Conservation (phyloP, 345 rosid genomes). For the Isatis tinctoria region DNA sequence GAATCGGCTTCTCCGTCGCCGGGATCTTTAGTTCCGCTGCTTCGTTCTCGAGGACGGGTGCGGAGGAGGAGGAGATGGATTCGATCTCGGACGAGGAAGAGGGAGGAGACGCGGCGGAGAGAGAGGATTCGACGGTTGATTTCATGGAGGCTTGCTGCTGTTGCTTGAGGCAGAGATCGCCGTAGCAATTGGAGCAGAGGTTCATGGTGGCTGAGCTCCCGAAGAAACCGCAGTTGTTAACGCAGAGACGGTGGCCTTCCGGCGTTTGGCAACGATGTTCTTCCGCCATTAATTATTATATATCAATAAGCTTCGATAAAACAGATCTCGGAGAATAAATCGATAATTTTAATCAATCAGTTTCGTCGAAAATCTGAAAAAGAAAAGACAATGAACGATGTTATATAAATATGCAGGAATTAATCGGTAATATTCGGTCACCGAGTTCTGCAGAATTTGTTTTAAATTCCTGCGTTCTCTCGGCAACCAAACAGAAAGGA, state of each 20-base stretch:
- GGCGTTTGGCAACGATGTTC: constrained; percentile 50
- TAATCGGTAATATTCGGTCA: neutral
- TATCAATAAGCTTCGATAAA: neutral
- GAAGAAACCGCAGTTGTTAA: constrained; percentile 48
- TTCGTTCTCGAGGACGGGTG: constrained; percentile 13
- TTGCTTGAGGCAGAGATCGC: constrained; percentile 39
- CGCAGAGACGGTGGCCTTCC: constrained; percentile 50
- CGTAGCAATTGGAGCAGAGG: constrained; percentile 53
- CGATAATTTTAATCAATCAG: neutral
- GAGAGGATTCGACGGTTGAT: constrained; percentile 41
- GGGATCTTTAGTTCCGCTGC: neutral
- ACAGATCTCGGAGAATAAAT: neutral
- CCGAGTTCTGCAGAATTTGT: constrained; percentile 8
- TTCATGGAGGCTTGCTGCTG: constrained; percentile 40
- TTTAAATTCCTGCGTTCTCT: constrained; percentile 22
- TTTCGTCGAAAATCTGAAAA: constrained; percentile 2
- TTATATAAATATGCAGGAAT: neutral
- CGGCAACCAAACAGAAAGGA: constrained; percentile 14
- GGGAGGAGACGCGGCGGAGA: constrained; percentile 31
- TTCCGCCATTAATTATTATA: constrained; percentile 39
- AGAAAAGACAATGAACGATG: neutral
- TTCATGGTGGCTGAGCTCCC: constrained; percentile 55
- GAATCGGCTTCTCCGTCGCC: neutral
- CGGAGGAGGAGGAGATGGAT: neutral
- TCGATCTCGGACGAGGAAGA: constrained; percentile 17